These are phyloP conservation scores for Saccharomyces hybrid DNA, from an alignment of 1,139 yeast genomes.

Conservation along the genomic window DNA sequence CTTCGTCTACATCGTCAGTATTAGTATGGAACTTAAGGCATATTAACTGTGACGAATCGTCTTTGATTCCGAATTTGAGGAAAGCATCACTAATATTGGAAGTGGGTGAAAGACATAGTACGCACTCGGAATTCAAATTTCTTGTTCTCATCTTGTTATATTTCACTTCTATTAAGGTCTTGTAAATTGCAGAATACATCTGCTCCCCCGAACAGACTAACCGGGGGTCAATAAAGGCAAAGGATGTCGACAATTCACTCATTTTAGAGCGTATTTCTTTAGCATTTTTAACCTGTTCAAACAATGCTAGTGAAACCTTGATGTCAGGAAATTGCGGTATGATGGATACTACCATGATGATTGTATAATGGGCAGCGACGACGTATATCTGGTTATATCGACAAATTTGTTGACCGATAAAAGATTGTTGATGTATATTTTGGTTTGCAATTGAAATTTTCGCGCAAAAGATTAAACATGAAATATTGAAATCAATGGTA, in stretches of 20 bases:
- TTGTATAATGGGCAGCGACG: background rate
- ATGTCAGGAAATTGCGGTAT: slow-evolving; percentile 41
- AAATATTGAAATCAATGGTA: background rate
- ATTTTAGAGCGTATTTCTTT: slow-evolving; percentile 29
- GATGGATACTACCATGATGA: slow-evolving; percentile 8
- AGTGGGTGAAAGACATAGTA: slow-evolving; percentile 45
- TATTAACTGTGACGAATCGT: slow-evolving; percentile 31
- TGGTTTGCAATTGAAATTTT: background rate
- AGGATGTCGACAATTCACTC: slow-evolving; percentile 30
- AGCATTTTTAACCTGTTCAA: slow-evolving; percentile 38
- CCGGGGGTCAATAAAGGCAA: slow-evolving; percentile 43
- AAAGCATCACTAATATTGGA: slow-evolving; percentile 43
- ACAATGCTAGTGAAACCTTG: slow-evolving; percentile 34
- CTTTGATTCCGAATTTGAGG: slow-evolving; percentile 40
- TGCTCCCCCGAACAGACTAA: slow-evolving; percentile 43
- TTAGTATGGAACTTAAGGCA: slow-evolving; percentile 33
- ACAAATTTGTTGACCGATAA: background rate
- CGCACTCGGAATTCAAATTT: slow-evolving; percentile 45
- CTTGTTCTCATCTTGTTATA: slow-evolving; percentile 40
- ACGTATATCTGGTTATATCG: background rate
- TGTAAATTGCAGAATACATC: slow-evolving; percentile 41
- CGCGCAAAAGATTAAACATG: background rate
- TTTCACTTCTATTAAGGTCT: slow-evolving; percentile 39
- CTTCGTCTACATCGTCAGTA: slow-evolving; percentile 12
- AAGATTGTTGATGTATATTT: background rate